Conservation (phyloP, 306 rosid genomes). For the Gillenia trifoliata region DNA sequence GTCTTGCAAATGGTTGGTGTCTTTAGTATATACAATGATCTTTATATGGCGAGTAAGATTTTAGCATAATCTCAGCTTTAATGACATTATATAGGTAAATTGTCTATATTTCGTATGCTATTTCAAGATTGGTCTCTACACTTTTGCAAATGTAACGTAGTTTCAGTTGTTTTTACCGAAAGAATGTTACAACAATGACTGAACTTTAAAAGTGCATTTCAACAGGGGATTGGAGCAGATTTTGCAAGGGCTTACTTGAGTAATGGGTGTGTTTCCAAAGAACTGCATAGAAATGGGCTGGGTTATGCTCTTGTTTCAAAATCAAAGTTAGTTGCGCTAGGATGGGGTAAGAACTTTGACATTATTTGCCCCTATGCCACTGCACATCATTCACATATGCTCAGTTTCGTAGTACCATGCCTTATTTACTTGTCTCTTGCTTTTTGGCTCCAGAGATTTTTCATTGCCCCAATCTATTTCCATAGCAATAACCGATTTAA, state of each 20-base stretch:
- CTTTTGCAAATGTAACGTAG: background rate
- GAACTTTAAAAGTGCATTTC: constrained; percentile 14
- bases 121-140: background rate
- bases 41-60: background rate
- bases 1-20: too few species aligned
- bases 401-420: background rate
- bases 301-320: constrained; percentile 65
- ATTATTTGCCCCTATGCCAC: background rate
- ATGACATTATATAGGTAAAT: background rate
- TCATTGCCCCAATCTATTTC: background rate
- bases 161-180: background rate
- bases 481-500: background rate
- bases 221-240: constrained; percentile 63
- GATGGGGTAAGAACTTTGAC: constrained; percentile 65
- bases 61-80: background rate
- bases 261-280: constrained; percentile 85
- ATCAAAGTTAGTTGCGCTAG: constrained; percentile 72
- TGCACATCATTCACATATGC: background rate
- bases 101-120: background rate
- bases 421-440: background rate
- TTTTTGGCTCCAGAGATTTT: background rate
- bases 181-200: background rate
- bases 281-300: constrained; percentile 79
- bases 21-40: background rate
- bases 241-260: constrained; percentile 88